These are phyloP conservation scores for Amanita rubescens DNA, from an alignment of 768 basidiomycete genomes.

Conservation along the genomic window DNA sequence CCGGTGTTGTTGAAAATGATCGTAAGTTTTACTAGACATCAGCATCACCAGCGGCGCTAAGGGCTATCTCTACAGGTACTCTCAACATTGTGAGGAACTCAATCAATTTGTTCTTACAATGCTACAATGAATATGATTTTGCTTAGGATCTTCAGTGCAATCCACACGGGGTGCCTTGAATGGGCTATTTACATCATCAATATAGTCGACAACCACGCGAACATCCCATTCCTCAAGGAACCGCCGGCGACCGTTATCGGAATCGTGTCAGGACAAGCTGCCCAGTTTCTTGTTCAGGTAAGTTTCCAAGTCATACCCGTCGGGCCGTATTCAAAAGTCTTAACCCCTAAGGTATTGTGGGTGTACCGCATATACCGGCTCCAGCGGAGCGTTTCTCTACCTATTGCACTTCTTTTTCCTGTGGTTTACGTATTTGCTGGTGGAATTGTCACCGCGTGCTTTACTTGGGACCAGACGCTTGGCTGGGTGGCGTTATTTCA, in stretches of 20 bases:
- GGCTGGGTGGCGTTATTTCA: not conserved
- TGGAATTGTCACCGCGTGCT: not conserved
- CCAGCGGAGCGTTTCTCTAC: not conserved
- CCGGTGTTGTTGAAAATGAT: not conserved
- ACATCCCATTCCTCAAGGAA: not conserved
- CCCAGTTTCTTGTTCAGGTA: not conserved
- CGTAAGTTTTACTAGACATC: not conserved
- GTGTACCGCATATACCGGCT: conserved; percentile 1
- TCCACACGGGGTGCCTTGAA: not conserved
- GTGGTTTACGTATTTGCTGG: not conserved
- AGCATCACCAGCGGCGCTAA: not conserved
- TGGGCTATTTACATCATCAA: not conserved
- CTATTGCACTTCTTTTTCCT: not conserved
- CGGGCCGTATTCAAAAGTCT: not conserved
- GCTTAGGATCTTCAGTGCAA: not conserved
- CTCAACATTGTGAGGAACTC: not conserved
- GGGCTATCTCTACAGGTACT: not conserved
- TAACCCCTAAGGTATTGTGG: not conserved
- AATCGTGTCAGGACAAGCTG: not conserved
- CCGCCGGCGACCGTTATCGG: not conserved
- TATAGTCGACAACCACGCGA: not conserved
- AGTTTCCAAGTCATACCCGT: not conserved
- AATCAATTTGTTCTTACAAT: not conserved
- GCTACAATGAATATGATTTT: not conserved
- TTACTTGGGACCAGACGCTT: not conserved